Evolutionary conservation across 2,329 filamentous ascomycete genomes (phyloP).

Genomic region (Cordyceps javanica): DNA sequence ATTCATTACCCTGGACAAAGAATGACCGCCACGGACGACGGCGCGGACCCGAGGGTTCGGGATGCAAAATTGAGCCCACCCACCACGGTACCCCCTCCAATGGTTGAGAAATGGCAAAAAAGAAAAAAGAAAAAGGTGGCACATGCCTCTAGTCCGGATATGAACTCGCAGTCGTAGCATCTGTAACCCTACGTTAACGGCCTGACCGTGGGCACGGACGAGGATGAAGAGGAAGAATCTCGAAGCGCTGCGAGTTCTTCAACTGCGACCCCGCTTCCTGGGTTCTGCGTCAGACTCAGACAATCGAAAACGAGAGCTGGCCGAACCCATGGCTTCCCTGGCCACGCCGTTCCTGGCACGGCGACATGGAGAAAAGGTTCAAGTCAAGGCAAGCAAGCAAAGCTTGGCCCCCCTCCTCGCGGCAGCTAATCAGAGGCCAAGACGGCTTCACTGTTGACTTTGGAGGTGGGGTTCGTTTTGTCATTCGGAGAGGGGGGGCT

Average conservation of each 20-base stretch:
- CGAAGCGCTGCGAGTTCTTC: neutral
- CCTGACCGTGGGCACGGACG: neutral
- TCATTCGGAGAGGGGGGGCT: neutral
- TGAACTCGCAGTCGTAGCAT: neutral
- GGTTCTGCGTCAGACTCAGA: neutral
- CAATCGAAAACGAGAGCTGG: neutral
- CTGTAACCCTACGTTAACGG: neutral
- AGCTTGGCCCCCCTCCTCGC: too few species aligned
- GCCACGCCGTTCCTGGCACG: too few species aligned
- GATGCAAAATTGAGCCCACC: neutral
- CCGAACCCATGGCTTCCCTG: neutral
- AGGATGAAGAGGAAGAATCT: neutral
- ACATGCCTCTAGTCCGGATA: conserved; percentile 5
- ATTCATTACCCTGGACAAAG: neutral
- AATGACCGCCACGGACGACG: neutral
- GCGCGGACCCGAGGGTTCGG: neutral
- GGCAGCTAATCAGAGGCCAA: too few species aligned
- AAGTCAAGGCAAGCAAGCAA: too few species aligned
- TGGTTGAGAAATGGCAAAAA: too few species aligned
- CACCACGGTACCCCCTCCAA: too few species aligned
- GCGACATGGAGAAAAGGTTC: too few species aligned
- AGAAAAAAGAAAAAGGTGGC: neutral
- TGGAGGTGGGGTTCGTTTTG: neutral
- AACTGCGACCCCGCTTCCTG: neutral
- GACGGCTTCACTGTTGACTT: too few species aligned